Conservation (phyloP, 2,329 filamentous ascomycete genomes). For the Sphaerostilbella broomeana region DNA sequence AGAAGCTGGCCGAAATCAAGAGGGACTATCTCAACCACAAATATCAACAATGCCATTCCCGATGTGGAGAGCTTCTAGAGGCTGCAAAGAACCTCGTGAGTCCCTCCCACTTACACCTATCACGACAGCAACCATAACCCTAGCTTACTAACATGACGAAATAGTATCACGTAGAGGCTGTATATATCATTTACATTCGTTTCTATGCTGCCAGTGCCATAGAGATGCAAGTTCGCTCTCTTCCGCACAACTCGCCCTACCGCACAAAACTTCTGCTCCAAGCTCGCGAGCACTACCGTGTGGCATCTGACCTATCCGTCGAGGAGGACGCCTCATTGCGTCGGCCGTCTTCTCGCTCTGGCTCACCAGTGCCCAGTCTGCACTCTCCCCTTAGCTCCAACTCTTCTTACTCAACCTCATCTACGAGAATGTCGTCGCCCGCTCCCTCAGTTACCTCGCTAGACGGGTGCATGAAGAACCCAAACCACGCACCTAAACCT, state of each 20-base stretch:
- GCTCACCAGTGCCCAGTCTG: constrained; percentile 33
- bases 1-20: constrained; percentile 47
- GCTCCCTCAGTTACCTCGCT: constrained; percentile 31
- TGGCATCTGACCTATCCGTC: constrained; percentile 41
- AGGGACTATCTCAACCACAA: constrained; percentile 43
- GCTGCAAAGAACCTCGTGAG: constrained; percentile 40
- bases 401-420: constrained; percentile 38
- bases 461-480: constrained; percentile 13
- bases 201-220: constrained; percentile 57
- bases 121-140: neutral
- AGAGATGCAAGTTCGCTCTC: constrained; percentile 47
- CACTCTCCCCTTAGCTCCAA: constrained; percentile 43
- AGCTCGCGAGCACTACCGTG: constrained; percentile 45
- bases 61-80: constrained; percentile 48
- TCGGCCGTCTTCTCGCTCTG: constrained; percentile 34
- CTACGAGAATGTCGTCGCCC: constrained; percentile 41
- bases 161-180: constrained; percentile 35
- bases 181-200: constrained; percentile 52
- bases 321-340: constrained; percentile 38
- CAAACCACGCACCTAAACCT: constrained; percentile 18
- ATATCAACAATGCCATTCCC: constrained; percentile 46
- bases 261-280: constrained; percentile 44
- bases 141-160: neutral
- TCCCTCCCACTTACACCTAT: constrained; percentile 6
- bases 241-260: constrained; percentile 39